Evolutionary conservation across 1,139 yeast genomes (phyloP).

Genomic region (Pneumocystis sp.): DNA sequence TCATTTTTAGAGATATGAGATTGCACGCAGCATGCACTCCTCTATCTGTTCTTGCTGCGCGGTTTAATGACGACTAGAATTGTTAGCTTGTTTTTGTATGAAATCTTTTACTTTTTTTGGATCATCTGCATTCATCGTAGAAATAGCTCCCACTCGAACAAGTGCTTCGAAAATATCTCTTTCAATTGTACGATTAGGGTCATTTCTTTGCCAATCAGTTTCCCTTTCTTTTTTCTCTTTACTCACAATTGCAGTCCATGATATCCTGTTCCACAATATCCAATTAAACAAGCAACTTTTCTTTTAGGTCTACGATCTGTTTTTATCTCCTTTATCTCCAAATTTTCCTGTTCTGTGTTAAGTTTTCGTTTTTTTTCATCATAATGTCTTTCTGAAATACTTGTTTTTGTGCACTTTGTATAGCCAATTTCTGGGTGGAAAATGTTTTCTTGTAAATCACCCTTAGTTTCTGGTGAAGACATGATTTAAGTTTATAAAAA

Average conservation of each 20-base stretch:
- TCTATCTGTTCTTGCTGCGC: slow-evolving; percentile 96
- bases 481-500: not conserved
- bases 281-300: slow-evolving; percentile 84
- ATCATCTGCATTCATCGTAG: slow-evolving; percentile 77
- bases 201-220: slow-evolving; percentile 20
- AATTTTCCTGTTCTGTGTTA: not conserved
- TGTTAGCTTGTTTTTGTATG: not conserved
- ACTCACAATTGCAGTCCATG: slow-evolving; percentile 76
- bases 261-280: slow-evolving; percentile 96
- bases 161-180: slow-evolving; percentile 78
- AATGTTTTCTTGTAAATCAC: not conserved
- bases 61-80: slow-evolving; percentile 56
- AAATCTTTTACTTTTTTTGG: slow-evolving; percentile 40
- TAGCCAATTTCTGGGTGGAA: not conserved
- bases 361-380: not conserved
- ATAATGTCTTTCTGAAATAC: not conserved
- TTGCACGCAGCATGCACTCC: slow-evolving; percentile 99
- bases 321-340: not conserved
- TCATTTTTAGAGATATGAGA: slow-evolving; percentile 73
- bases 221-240: not conserved
- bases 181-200: slow-evolving; percentile 49
- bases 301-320: slow-evolving; percentile 41
- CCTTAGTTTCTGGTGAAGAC: not conserved
- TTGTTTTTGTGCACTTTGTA: not conserved
- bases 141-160: slow-evolving; percentile 77